Evolutionary conservation across 768 basidiomycete genomes (phyloP).

Genomic region (Leucocoprinus leucothites): DNA sequence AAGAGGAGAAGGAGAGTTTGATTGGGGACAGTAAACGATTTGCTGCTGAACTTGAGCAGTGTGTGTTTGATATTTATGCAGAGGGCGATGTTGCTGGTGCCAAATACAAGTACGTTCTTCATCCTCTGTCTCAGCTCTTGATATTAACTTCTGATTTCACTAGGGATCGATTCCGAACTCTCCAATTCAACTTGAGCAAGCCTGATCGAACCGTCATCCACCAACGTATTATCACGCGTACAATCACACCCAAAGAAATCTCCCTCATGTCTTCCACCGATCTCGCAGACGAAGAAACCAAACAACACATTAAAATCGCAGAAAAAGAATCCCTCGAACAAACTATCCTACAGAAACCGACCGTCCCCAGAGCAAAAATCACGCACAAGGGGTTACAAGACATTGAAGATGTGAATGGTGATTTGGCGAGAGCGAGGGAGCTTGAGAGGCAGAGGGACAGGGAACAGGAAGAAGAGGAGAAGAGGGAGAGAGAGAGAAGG

Average conservation of each 20-base stretch:
- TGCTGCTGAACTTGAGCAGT: slow-evolving; percentile 70
- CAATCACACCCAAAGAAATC: slow-evolving; percentile 68
- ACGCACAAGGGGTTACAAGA: slow-evolving; percentile 93
- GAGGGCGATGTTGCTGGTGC: slow-evolving; percentile 76
- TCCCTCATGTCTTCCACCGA: slow-evolving; percentile 87
- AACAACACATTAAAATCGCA: slow-evolving; percentile 77
- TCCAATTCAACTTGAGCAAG: slow-evolving; percentile 85
- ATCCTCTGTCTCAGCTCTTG: neutral
- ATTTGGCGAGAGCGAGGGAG: slow-evolving; percentile 34
- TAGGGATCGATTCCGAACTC: slow-evolving; percentile 89
- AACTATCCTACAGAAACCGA: slow-evolving; percentile 74
- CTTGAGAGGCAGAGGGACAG: slow-evolving; percentile 58
- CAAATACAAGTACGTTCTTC: slow-evolving; percentile 71
- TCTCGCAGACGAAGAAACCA: slow-evolving; percentile 82
- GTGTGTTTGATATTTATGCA: slow-evolving; percentile 70
- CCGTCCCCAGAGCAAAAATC: slow-evolving; percentile 71
- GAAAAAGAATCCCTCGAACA: slow-evolving; percentile 82
- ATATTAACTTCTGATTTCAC: slow-evolving; percentile 10
- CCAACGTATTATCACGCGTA: slow-evolving; percentile 66
- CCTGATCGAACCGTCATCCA: slow-evolving; percentile 77
- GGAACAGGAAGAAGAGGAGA: slow-evolving; percentile 67
- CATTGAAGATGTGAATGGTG: slow-evolving; percentile 75
- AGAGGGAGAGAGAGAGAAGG: slow-evolving; percentile 65
- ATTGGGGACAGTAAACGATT: slow-evolving; percentile 59
- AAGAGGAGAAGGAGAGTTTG: slow-evolving; percentile 55